These are phyloP conservation scores for Isatis lusitanica DNA, from an alignment of 441 rosid genomes.

Conservation along the genomic window DNA sequence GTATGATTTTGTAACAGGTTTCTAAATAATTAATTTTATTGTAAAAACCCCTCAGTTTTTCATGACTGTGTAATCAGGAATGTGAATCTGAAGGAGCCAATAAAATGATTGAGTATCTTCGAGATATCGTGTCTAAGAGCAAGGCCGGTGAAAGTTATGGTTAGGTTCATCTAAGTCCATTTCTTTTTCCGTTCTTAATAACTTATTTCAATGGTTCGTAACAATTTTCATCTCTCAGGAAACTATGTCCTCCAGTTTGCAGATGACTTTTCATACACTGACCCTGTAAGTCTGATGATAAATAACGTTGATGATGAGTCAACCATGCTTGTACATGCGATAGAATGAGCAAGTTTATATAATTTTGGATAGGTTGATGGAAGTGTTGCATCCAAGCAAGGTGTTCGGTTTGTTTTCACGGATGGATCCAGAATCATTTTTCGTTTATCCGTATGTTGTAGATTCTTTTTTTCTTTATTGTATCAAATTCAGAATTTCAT, in stretches of 20 bases:
- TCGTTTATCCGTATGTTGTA: slow-evolving; percentile 70
- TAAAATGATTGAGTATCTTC: slow-evolving; percentile 74
- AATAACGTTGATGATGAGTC: background rate
- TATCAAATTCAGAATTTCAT: background rate
- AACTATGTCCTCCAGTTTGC: slow-evolving; percentile 73
- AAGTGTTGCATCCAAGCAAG: slow-evolving; percentile 89
- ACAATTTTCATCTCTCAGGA: slow-evolving; percentile 48
- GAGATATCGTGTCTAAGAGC: slow-evolving; percentile 71
- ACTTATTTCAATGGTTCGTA: slow-evolving; percentile 17
- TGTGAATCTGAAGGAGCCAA: slow-evolving; percentile 95
- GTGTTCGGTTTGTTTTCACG: slow-evolving; percentile 82
- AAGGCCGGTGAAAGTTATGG: slow-evolving; percentile 73
- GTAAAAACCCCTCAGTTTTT: slow-evolving; percentile 23
- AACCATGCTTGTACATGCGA: background rate
- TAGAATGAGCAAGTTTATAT: slow-evolving; percentile 10
- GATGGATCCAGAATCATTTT: slow-evolving; percentile 89
- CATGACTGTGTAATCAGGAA: slow-evolving; percentile 50
- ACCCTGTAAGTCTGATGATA: slow-evolving; percentile 66
- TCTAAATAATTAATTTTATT: background rate
- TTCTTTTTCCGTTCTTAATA: background rate
- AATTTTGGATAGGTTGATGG: slow-evolving; percentile 71
- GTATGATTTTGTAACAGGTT: slow-evolving; percentile 1
- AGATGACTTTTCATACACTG: slow-evolving; percentile 88
- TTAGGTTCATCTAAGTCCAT: slow-evolving; percentile 37
- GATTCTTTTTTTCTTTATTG: background rate